Percentiles rank a stretch among this genome's conserved stretches.
Evolutionary conservation across 2,329 filamentous ascomycete species (phyloP).

Genomic region (Dactylellina drechsleri): DNA sequence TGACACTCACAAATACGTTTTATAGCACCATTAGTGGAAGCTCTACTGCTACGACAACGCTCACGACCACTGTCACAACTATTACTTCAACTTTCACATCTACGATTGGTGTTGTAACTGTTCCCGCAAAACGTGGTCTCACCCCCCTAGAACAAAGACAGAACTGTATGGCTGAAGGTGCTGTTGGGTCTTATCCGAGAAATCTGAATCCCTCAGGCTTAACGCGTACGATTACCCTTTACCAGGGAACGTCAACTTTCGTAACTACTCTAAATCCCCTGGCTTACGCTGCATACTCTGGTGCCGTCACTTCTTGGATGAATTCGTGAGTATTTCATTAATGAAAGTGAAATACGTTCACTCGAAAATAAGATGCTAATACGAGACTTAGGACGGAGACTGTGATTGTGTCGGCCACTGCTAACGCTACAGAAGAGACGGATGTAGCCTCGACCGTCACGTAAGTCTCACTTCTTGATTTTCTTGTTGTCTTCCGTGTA

Average conservation of each 20-base stretch:
- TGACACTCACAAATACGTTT: slow-evolving; percentile 17
- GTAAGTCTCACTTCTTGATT: background rate
- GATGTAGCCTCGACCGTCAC: slow-evolving; percentile 1
- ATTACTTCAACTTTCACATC: slow-evolving; percentile 1
- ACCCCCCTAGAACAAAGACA: slow-evolving; percentile 6
- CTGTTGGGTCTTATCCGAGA: slow-evolving; percentile 16
- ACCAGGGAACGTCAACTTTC: slow-evolving; percentile 1
- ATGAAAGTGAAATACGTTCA: background rate
- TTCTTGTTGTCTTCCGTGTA: background rate
- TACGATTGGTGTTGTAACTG: background rate
- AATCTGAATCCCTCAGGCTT: background rate
- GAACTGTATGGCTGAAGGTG: slow-evolving; percentile 18
- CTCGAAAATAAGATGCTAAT: too few species aligned
- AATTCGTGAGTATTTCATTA: slow-evolving; percentile 15
- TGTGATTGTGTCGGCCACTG: background rate
- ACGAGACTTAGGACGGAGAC: background rate
- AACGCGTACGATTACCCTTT: background rate
- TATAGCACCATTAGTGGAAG: slow-evolving; percentile 5
- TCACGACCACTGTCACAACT: slow-evolving; percentile 18
- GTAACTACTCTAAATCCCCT: background rate
- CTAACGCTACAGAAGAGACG: background rate
- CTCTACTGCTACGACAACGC: background rate
- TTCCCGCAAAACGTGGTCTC: background rate
- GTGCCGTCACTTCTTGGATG: background rate
- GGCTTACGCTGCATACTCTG: slow-evolving; percentile 2